A percentile compares a stretch with the other conserved stretches of the same genome.
Conservation (phyloP, 2,329 filamentous ascomycete species). For the Fusarium concolor region DNA sequence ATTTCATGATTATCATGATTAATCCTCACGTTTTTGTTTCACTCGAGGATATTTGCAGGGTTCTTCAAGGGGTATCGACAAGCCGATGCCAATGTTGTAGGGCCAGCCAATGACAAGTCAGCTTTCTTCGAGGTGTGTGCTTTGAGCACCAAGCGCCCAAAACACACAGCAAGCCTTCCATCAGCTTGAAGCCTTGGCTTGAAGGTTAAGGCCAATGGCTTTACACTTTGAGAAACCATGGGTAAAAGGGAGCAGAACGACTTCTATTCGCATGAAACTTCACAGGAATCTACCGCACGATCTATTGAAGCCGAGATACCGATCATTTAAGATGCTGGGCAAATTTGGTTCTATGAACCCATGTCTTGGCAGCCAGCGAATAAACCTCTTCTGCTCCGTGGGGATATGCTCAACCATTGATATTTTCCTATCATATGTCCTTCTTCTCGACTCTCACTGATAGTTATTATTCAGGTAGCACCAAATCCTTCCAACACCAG, state of each 20-base stretch:
- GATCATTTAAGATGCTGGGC: neutral
- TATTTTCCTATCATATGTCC: neutral
- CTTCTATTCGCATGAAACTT: neutral
- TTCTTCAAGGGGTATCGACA: slow-evolving; percentile 21
- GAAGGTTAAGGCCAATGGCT: neutral
- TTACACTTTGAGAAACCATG: neutral
- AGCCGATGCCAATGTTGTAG: slow-evolving; percentile 31
- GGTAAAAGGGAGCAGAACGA: neutral
- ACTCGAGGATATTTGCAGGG: slow-evolving; percentile 3
- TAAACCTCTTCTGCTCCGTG: too few species aligned
- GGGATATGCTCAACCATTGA: neutral
- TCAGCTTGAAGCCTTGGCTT: neutral
- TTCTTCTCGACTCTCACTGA: neutral
- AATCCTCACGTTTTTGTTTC: neutral
- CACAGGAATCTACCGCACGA: neutral
- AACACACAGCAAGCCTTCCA: neutral
- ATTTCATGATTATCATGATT: slow-evolving; percentile 24
- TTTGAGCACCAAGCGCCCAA: slow-evolving; percentile 11
- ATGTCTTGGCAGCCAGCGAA: slow-evolving; percentile 12
- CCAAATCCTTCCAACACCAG: neutral
- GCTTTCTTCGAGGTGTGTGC: neutral
- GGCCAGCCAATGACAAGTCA: slow-evolving; percentile 35
- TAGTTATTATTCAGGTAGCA: neutral
- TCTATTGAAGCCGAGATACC: neutral
- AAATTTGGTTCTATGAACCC: slow-evolving; percentile 4